A percentile compares a stretch with the other conserved stretches of the same genome.
Evolutionary conservation across 768 basidiomycete genomes (phyloP).

Genomic region (Tephrocybe sp.): DNA sequence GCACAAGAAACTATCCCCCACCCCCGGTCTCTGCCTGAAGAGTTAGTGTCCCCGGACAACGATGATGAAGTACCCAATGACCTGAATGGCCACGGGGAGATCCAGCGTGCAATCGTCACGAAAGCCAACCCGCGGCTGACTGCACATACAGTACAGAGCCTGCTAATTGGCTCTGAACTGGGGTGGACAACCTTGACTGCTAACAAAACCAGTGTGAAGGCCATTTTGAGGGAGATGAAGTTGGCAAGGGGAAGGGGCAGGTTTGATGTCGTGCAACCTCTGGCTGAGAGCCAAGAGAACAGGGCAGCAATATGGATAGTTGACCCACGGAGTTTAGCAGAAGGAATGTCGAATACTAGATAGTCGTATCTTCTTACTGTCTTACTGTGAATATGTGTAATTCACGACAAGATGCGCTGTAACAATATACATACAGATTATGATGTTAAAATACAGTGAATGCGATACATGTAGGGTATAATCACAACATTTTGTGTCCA

Average conservation of each 20-base stretch:
- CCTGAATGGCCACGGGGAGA: slow-evolving; percentile 26
- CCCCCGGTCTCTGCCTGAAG: slow-evolving; percentile 26
- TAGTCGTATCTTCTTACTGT: too few species aligned
- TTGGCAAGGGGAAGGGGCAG: slow-evolving; percentile 31
- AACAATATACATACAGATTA: too few species aligned
- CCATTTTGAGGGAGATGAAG: slow-evolving; percentile 68
- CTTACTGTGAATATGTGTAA: too few species aligned
- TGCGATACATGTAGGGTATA: too few species aligned
- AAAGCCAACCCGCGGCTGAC: slow-evolving; percentile 61
- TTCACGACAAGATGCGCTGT: too few species aligned
- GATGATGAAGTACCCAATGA: too few species aligned
- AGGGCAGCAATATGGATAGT: slow-evolving; percentile 60
- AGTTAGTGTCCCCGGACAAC: slow-evolving; percentile 12
- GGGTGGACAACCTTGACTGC: slow-evolving; percentile 90
- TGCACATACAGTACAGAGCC: slow-evolving; percentile 71
- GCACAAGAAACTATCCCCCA: slow-evolving; percentile 41
- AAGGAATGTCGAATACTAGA: slow-evolving; percentile 36
- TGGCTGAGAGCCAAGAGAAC: slow-evolving; percentile 11
- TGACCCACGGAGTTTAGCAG: slow-evolving; percentile 78
- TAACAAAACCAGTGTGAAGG: slow-evolving; percentile 74
- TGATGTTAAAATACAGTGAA: neutral
- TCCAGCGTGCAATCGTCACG: slow-evolving; percentile 52
- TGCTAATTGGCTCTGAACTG: slow-evolving; percentile 62
- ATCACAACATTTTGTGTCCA: too few species aligned
- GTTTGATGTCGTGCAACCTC: slow-evolving; percentile 21